Conservation (phyloP, 2,329 filamentous ascomycete species). For the Colletotrichum godetiae region DNA sequence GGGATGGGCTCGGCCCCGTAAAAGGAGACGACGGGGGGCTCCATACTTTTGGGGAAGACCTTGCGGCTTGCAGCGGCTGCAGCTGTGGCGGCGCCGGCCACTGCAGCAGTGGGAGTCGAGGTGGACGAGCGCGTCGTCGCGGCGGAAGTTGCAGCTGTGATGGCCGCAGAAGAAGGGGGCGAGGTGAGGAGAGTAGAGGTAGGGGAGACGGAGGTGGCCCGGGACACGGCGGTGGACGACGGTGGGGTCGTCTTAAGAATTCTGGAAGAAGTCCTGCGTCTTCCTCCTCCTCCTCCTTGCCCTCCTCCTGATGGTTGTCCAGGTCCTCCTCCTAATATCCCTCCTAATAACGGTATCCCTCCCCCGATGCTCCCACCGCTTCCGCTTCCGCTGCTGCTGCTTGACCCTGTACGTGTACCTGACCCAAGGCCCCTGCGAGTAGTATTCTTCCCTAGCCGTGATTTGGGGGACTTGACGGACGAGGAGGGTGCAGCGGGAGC, state of each 20-base stretch:
- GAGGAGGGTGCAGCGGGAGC: slow-evolving; percentile 8
- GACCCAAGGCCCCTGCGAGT: slow-evolving; percentile 26
- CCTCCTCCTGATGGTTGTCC: neutral
- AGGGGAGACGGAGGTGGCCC: slow-evolving; percentile 32
- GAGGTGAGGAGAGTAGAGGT: slow-evolving; percentile 10
- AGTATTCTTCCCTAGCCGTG: slow-evolving; percentile 30
- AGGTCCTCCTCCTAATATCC: neutral
- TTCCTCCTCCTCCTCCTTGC: neutral
- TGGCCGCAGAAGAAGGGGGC: slow-evolving; percentile 11
- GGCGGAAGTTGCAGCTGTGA: slow-evolving; percentile 1
- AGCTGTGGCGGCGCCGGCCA: neutral
- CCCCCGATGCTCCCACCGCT: slow-evolving; percentile 1
- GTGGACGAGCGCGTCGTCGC: slow-evolving; percentile 29
- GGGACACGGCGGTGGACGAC: slow-evolving; percentile 23
- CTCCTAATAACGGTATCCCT: neutral
- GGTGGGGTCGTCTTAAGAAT: slow-evolving; percentile 36
- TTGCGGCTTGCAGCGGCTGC: slow-evolving; percentile 31
- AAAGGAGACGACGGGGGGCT: slow-evolving; percentile 62
- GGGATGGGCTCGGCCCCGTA: slow-evolving; percentile 62
- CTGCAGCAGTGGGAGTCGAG: slow-evolving; percentile 1
- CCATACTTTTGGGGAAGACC: slow-evolving; percentile 36
- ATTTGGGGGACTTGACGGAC: slow-evolving; percentile 11
- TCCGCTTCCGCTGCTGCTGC: neutral
- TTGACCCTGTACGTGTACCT: slow-evolving; percentile 10
- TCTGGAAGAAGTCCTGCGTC: slow-evolving; percentile 31